These are phyloP conservation scores for Capsicum baccatum DNA, from an alignment of 257 asterid species.

Conservation along the genomic window DNA sequence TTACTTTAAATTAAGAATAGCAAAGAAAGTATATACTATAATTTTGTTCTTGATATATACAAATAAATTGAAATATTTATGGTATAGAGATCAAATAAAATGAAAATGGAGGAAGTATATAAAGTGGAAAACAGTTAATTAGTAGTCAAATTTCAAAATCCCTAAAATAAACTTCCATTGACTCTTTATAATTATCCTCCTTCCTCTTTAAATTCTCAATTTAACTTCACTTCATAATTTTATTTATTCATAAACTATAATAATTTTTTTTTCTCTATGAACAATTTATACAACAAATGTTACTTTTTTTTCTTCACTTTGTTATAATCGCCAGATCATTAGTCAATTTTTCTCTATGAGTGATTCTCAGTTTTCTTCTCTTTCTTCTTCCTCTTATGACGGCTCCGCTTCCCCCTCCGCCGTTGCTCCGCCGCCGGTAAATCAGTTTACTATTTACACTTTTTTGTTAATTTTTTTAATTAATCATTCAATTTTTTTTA, in stretches of 20 bases:
- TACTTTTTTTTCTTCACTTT: neutral
- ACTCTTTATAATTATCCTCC: constrained; percentile 5
- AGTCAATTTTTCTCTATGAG: constrained; percentile 31
- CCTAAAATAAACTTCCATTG: constrained; percentile 15
- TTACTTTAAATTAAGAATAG: no score
- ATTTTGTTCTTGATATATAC: no score
- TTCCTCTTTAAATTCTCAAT: neutral
- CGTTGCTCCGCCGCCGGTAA: constrained; percentile 30
- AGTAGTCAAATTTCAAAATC: constrained; percentile 1
- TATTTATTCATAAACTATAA: neutral
- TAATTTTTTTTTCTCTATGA: neutral
- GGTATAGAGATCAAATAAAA: no score
- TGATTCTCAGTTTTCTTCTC: constrained; percentile 36
- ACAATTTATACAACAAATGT: constrained; percentile 5
- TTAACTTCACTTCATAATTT: neutral
- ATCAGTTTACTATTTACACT: neutral
- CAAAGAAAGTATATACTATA: no score
- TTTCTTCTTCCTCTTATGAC: constrained; percentile 41
- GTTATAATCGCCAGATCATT: neutral
- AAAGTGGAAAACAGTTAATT: neutral
- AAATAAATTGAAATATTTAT: no score
- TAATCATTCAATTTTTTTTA: neutral
- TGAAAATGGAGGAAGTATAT: neutral
- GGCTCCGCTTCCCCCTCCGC: constrained; percentile 33
- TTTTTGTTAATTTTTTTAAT: neutral